Evolutionary conservation across 805 yeast species (phyloP).

Genomic region (Spathaspora gorwiae): DNA sequence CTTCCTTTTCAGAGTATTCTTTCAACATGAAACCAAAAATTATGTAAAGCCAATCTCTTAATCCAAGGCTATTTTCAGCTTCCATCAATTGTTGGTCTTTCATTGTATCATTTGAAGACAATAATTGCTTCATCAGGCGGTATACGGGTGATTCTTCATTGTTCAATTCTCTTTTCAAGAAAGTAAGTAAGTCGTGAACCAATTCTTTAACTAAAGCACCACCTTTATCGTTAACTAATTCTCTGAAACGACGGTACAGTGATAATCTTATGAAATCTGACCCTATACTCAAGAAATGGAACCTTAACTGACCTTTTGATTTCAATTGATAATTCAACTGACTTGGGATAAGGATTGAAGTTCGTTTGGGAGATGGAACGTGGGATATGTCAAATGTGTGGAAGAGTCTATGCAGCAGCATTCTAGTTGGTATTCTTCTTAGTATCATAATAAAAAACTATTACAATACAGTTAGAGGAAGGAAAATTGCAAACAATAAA

Average conservation of each 20-base stretch:
- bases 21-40: conserved; percentile 23
- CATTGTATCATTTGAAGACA: conserved; percentile 12
- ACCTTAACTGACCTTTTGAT: conserved; percentile 13
- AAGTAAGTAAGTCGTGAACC: conserved; percentile 30
- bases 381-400: too few relatives aligned
- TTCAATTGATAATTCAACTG: conserved; percentile 9
- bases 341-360: conserved; percentile 8
- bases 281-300: conserved; percentile 32
- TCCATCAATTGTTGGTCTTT: conserved; percentile 10
- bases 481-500: neutral
- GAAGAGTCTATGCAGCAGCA: neutral
- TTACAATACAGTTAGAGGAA: neutral
- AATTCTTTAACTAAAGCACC: conserved; percentile 30
- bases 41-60: conserved; percentile 11
- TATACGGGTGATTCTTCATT: conserved; percentile 10
- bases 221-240: conserved; percentile 22
- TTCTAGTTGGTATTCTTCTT: neutral
- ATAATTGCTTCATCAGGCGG: conserved; percentile 18
- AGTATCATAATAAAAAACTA: neutral
- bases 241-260: conserved; percentile 28
- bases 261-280: conserved; percentile 28
- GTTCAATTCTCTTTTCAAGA: conserved; percentile 24
- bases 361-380: too few relatives aligned
- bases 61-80: conserved; percentile 12
- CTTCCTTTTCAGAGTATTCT: conserved; percentile 14